Conservation (phyloP, 768 basidiomycete genomes). For the Podaxis sp. region DNA sequence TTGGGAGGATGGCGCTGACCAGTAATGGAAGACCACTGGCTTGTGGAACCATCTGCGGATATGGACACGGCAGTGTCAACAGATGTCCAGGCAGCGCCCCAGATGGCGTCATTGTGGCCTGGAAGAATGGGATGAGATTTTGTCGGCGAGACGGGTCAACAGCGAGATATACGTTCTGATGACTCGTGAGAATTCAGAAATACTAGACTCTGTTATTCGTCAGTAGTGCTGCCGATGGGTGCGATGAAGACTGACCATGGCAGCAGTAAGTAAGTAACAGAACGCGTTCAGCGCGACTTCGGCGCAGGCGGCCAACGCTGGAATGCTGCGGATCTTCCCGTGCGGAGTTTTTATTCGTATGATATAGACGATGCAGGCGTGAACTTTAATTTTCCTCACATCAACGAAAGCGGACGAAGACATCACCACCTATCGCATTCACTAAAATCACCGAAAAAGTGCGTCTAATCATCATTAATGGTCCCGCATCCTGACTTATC, state of each 20-base stretch:
- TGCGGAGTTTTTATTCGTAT: constrained; percentile 50
- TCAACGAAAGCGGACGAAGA: constrained; percentile 97
- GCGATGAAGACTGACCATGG: constrained; percentile 31
- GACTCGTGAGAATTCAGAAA: constrained; percentile 74
- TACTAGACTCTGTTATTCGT: constrained; percentile 56
- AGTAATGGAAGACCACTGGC: constrained; percentile 67
- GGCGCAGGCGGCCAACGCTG: constrained; percentile 13
- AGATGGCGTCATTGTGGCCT: constrained; percentile 81
- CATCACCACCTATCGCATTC: constrained; percentile 45
- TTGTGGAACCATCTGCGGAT: constrained; percentile 77
- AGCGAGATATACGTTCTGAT: constrained; percentile 64
- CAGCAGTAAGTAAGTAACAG: constrained; percentile 13
- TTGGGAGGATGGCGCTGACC: constrained; percentile 58
- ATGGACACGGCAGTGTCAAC: constrained; percentile 65
- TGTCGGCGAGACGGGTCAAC: constrained; percentile 26
- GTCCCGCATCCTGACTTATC: constrained; percentile 14
- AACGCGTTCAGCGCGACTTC: constrained; percentile 27
- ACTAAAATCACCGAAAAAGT: constrained; percentile 40
- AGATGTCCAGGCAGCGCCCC: constrained; percentile 75
- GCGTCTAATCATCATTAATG: constrained; percentile 15
- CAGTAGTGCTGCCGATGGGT: not conserved
- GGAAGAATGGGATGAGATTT: constrained; percentile 33
- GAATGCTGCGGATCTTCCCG: constrained; percentile 42
- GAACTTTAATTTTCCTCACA: constrained; percentile 66
- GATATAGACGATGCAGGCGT: constrained; percentile 23